Percentiles rank a stretch among this genome's conserved stretches.
Evolutionary conservation across 2,329 filamentous ascomycete genomes (phyloP).

Genomic region (Aspergillus arachidicola): DNA sequence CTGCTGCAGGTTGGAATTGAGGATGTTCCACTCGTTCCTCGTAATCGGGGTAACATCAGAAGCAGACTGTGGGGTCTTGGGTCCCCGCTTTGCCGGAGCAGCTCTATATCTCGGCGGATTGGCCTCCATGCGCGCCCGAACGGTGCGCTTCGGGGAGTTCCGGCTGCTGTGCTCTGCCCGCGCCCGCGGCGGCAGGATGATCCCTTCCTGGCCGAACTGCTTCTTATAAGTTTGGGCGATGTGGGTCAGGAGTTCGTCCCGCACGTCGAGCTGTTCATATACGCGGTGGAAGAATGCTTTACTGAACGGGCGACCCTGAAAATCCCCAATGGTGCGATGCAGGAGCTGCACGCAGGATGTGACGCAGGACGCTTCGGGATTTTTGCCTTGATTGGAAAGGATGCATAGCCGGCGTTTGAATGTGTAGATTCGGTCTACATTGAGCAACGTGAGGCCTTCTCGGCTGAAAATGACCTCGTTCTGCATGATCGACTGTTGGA

Average conservation of each 20-base stretch:
- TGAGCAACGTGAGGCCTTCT: slow-evolving; percentile 47
- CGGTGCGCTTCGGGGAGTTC: slow-evolving; percentile 25
- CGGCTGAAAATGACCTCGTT: slow-evolving; percentile 49
- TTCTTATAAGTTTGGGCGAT: slow-evolving; percentile 39
- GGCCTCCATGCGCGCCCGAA: slow-evolving; percentile 27
- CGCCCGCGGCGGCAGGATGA: slow-evolving; percentile 34
- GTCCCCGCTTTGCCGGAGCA: slow-evolving; percentile 29
- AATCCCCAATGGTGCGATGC: slow-evolving; percentile 43
- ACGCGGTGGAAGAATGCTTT: slow-evolving; percentile 47
- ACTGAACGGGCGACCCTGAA: slow-evolving; percentile 46
- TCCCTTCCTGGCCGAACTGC: slow-evolving; percentile 41
- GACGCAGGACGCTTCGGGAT: slow-evolving; percentile 38
- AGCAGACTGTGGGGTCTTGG: slow-evolving; percentile 45
- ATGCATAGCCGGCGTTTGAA: slow-evolving; percentile 47
- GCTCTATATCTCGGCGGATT: slow-evolving; percentile 22
- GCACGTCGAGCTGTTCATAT: slow-evolving; percentile 45
- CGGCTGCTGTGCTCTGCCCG: slow-evolving; percentile 10
- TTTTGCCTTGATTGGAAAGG: slow-evolving; percentile 34
- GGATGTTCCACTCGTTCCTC: slow-evolving; percentile 45
- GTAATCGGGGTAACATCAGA: slow-evolving; percentile 49
- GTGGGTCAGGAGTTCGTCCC: slow-evolving; percentile 39
- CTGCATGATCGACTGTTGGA: slow-evolving; percentile 47
- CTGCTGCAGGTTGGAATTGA: slow-evolving; percentile 34
- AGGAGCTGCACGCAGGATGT: slow-evolving; percentile 44
- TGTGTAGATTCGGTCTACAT: slow-evolving; percentile 49